Conservation (phyloP, 208 protist species). For the Trypanosoma conorhini region DNA sequence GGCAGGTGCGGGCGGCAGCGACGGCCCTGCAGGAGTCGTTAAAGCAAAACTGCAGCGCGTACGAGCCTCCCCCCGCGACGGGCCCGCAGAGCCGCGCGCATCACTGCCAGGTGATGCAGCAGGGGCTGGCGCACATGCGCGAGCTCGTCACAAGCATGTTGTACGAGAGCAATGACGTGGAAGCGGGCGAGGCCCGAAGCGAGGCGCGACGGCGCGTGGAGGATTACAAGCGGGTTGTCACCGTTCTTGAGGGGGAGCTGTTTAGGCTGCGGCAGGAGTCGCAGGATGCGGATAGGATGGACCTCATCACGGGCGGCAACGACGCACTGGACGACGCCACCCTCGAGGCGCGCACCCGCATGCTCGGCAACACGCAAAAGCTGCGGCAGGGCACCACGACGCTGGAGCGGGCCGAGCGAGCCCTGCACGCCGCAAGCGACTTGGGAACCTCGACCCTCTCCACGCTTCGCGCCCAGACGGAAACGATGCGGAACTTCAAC, state of each 20-base stretch:
- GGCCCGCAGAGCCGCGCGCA: slow-evolving; percentile 27
- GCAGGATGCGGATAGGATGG: slow-evolving; percentile 50
- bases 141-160: slow-evolving; percentile 73
- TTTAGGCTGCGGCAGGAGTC: slow-evolving; percentile 39
- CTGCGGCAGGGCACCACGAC: slow-evolving; percentile 56
- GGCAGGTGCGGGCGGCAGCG: slow-evolving; percentile 30
- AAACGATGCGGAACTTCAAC: slow-evolving; percentile 59
- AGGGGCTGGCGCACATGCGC: slow-evolving; percentile 45
- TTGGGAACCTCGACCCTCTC: slow-evolving; percentile 44
- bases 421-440: slow-evolving; percentile 50
- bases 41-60: slow-evolving; percentile 30
- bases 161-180: slow-evolving; percentile 61
- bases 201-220: slow-evolving; percentile 45
- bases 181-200: slow-evolving; percentile 12
- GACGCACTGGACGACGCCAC: slow-evolving; percentile 47
- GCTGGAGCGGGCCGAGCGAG: slow-evolving; percentile 59
- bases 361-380: slow-evolving; percentile 58
- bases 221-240: slow-evolving; percentile 33
- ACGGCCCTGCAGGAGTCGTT: slow-evolving; percentile 34
- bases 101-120: slow-evolving; percentile 27
- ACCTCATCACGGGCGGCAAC: slow-evolving; percentile 39
- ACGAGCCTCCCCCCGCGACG: slow-evolving; percentile 45
- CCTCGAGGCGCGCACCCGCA: slow-evolving; percentile 34
- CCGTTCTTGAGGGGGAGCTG: slow-evolving; percentile 38
- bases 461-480: slow-evolving; percentile 58